phyloP scores from a whole-genome alignment of 495 filamentous ascomycete species.

The Neurospora tetraspora region DNA sequence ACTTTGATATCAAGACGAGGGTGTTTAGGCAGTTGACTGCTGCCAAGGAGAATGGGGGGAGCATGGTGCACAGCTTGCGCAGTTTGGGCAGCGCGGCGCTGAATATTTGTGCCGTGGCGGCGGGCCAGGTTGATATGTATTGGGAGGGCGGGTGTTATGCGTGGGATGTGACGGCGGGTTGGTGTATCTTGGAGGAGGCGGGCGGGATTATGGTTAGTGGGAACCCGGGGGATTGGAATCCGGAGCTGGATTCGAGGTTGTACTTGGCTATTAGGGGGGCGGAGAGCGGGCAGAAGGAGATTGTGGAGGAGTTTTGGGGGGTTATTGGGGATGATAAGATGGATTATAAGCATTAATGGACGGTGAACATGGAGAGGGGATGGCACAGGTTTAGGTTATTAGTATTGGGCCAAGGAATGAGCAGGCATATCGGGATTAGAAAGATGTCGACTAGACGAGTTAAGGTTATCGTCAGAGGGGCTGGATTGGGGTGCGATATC shows the following conservation, averaged over 20 bases:
- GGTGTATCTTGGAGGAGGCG: slow-evolving; percentile 79
- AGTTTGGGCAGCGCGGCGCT: slow-evolving; percentile 72
- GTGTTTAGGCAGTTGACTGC: slow-evolving; percentile 61
- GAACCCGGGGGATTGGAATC: slow-evolving; percentile 69
- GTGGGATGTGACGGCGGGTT: slow-evolving; percentile 89
- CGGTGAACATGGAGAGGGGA: not conserved
- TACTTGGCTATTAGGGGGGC: slow-evolving; percentile 70
- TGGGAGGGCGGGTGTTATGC: slow-evolving; percentile 95
- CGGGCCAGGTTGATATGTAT: slow-evolving; percentile 70
- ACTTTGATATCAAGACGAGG: slow-evolving; percentile 61
- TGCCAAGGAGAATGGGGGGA: slow-evolving; percentile 53
- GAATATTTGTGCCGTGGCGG: slow-evolving; percentile 74
- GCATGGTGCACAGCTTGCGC: slow-evolving; percentile 75
- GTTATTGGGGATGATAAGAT: slow-evolving; percentile 22
- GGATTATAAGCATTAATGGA: slow-evolving; percentile 41
- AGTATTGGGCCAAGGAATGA: not conserved
- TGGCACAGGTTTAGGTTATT: not conserved
- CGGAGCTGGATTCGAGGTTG: slow-evolving; percentile 60
- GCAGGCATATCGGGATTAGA: not conserved
- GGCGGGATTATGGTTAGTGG: slow-evolving; percentile 72
- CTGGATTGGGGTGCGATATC: not conserved
- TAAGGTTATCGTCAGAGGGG: not conserved
- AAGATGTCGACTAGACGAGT: not conserved
- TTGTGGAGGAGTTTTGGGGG: slow-evolving; percentile 78
- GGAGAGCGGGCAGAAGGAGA: slow-evolving; percentile 56